Base-by-base conservation (phyloP, 73 alveolate genomes). In the Breviolum minutum region DNA sequence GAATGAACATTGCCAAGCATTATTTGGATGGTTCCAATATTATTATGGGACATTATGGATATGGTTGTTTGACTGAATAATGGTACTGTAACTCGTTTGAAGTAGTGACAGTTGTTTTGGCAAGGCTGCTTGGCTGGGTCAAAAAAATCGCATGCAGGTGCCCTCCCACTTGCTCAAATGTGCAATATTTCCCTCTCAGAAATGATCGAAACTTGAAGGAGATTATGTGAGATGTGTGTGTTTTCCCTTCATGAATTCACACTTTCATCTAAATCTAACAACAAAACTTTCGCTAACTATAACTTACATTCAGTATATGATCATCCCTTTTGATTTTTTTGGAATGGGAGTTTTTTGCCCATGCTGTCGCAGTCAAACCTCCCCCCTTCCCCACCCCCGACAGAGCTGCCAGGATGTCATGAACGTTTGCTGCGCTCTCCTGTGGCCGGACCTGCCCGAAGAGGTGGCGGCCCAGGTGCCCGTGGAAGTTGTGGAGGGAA, bases 361-460 rank as follows among this genome's bases (percentile, higher is more conserved):
- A 9, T 8, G 27, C 27, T 70, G 80, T 17, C 80, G 6, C 8
- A 9, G 30, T 70, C 80, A 70, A 70, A 8, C 24, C 24, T 14
- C 40, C 61, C 22, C 69, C 29, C 48, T 22, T 17, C 20, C 8
- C 1, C 54, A 1, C 20, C 8, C 1, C 54, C 63, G 40, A 16
- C 30, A 8, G 8, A 0, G 12, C 54, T n/a, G 26, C 74, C 70
- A 89, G 96, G 97, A 90, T 73, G 97, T 90, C 87, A 90, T 90
- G 97, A 90, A 90, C 62, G 97, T 90, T n/a, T 90, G 97, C 97
- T 90, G 88, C 76, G 97, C 97, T 76, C 97, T 90, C 87, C 97
- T 90, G 40, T 90, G 97, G 97, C 97, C 97, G 76, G 97, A 90
- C 87, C 97, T 90, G 97, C 97, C 97, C 97, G 97, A 90, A 90